These are phyloP conservation scores for Hypoxylon sp. DNA, from an alignment of 2,329 filamentous ascomycete species.

Conservation along the genomic window DNA sequence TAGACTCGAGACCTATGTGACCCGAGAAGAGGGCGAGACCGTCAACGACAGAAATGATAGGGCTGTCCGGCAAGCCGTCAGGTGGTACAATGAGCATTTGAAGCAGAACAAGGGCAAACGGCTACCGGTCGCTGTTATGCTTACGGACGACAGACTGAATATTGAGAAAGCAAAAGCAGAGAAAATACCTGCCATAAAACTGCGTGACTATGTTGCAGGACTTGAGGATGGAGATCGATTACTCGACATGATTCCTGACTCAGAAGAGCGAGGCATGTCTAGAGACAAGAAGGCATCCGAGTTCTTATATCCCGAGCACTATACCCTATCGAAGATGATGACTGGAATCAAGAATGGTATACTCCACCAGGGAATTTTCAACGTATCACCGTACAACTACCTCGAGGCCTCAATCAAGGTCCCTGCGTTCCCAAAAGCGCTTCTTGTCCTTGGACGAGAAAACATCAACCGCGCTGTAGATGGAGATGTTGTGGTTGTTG, in stretches of 20 bases:
- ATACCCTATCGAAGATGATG: conserved; percentile 90
- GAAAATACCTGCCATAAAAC: conserved; percentile 76
- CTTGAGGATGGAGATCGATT: conserved; percentile 88
- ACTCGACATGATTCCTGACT: conserved; percentile 92
- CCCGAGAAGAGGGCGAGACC: conserved; percentile 80
- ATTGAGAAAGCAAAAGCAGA: conserved; percentile 85
- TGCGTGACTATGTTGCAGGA: conserved; percentile 84
- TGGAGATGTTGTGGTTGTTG: conserved; percentile 92
- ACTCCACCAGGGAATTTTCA: conserved; percentile 95
- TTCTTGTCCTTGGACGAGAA: conserved; percentile 90
- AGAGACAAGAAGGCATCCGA: conserved; percentile 75
- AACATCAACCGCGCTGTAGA: conserved; percentile 96
- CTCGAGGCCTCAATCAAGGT: conserved; percentile 93
- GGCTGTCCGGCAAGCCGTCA: conserved; percentile 86
- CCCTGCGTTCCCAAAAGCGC: conserved; percentile 87
- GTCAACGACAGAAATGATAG: conserved; percentile 98
- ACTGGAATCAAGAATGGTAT: conserved; percentile 91
- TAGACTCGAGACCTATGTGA: conserved; percentile 88
- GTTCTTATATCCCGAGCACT: conserved; percentile 91
- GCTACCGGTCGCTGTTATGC: conserved; percentile 86
- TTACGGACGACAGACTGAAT: conserved; percentile 93
- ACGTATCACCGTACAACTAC: conserved; percentile 98
- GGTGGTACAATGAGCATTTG: conserved; percentile 92
- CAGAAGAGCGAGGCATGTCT: conserved; percentile 75
- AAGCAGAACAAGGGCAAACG: conserved; percentile 72